Conservation (phyloP, 805 yeast species). For the Saccharomycopsis vini region DNA sequence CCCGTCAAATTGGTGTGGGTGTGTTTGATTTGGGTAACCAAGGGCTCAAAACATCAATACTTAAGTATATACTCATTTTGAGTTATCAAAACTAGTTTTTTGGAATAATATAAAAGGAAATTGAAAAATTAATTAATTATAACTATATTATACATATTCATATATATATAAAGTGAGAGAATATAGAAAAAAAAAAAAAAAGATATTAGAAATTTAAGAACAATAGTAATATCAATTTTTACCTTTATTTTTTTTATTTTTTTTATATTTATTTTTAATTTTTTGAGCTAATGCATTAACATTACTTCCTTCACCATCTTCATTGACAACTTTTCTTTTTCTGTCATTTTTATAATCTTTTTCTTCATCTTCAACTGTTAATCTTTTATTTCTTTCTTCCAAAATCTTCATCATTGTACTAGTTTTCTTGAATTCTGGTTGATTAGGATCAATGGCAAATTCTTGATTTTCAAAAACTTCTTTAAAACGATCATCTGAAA, state of each 20-base stretch:
- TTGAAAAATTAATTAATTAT: too few species aligned
- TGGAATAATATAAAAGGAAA: too few species aligned
- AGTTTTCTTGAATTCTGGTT: constrained; percentile 84
- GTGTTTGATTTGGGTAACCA: too few species aligned
- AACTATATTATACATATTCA: too few species aligned
- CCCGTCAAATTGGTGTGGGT: too few species aligned
- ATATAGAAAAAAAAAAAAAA: too few species aligned
- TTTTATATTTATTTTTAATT: constrained; percentile 14
- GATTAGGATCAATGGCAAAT: constrained; percentile 90
- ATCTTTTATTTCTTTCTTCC: constrained; percentile 53
- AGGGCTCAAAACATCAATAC: too few species aligned
- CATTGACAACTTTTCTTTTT: not conserved
- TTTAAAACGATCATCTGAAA: constrained; percentile 71
- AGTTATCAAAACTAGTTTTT: too few species aligned
- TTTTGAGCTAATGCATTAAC: constrained; percentile 10
- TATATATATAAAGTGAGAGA: too few species aligned
- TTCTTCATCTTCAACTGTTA: constrained; percentile 4
- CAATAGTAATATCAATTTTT: not conserved
- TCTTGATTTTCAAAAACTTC: constrained; percentile 79
- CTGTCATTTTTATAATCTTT: constrained; percentile 4
- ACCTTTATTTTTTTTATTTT: constrained; percentile 2
- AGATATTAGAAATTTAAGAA: too few species aligned
- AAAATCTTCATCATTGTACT: constrained; percentile 76
- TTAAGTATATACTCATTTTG: too few species aligned
- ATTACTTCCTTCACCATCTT: too few species aligned